A percentile compares a stretch with the other conserved stretches of the same genome.
Evolutionary conservation across 2,329 filamentous ascomycete species (phyloP).

Genomic region (Metarhizium rileyi): DNA sequence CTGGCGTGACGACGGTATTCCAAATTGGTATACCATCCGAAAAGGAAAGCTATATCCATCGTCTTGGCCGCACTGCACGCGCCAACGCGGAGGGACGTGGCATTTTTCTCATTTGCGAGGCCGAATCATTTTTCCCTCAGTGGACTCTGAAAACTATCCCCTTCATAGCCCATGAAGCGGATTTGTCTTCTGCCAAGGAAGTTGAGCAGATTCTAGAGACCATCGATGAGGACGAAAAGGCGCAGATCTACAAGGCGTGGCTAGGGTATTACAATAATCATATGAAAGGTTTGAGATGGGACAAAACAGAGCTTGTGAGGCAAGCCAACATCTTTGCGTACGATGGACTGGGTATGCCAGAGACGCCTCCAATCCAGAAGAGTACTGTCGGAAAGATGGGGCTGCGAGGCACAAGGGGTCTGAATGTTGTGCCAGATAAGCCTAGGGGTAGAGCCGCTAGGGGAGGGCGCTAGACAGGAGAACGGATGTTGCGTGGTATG

Average conservation of each 20-base stretch:
- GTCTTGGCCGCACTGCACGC: conserved; percentile 56
- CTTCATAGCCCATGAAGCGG: conserved; percentile 35
- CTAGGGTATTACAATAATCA: conserved; percentile 46
- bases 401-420: conserved; percentile 38
- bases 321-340: conserved; percentile 42
- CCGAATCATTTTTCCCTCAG: conserved; percentile 40
- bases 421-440: conserved; percentile 35
- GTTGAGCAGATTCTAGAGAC: conserved; percentile 28
- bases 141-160: conserved; percentile 44
- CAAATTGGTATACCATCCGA: conserved; percentile 51
- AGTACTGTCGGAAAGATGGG: conserved; percentile 47
- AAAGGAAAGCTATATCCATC: conserved; percentile 57
- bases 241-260: conserved; percentile 46
- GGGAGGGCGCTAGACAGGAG: background rate
- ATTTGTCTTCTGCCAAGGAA: conserved; percentile 31
- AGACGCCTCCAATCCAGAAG: conserved; percentile 37
- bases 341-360: conserved; percentile 35
- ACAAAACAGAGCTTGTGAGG: conserved; percentile 34
- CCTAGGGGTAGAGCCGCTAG: conserved; percentile 16
- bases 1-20: conserved; percentile 56
- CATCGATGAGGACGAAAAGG: conserved; percentile 35
- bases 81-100: conserved; percentile 55
- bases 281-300: conserved; percentile 34
- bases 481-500: too few species aligned
- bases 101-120: conserved; percentile 45